Evolutionary conservation across 169 alveolate genomes (phyloP).

Genomic region (Plasmodium chabaudi): DNA sequence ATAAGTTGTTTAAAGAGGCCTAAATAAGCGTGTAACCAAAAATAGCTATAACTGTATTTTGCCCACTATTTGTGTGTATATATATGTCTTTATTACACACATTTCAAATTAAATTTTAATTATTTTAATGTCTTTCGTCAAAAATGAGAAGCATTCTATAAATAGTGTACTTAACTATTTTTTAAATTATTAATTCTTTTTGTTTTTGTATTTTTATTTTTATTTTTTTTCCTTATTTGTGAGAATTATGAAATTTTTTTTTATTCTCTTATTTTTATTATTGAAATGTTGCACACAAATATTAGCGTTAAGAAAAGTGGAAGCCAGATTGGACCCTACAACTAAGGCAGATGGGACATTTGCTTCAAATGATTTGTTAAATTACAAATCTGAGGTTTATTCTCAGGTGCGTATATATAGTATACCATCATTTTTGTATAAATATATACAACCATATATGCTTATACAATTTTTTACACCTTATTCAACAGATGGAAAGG

Average conservation of each 20-base stretch:
- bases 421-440: not conserved
- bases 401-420: constrained; percentile 31
- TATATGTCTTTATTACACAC: no score
- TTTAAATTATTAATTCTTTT: not conserved
- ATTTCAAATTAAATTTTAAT: no score
- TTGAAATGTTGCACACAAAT: constrained; percentile 4
- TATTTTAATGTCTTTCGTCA: no score
- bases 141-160: no score
- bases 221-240: not conserved
- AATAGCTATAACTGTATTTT: no score
- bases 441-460: not conserved
- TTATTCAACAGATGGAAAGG: constrained; percentile 9
- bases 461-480: not conserved
- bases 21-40: no score
- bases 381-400: constrained; percentile 47
- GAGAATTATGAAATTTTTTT: constrained; percentile 14
- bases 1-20: no score
- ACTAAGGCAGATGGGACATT: constrained; percentile 3
- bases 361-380: constrained; percentile 8
- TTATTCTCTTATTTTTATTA: not conserved
- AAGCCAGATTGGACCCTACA: not conserved
- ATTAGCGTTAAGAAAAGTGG: constrained; percentile 15
- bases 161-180: no score
- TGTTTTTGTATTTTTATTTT: not conserved
- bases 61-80: no score